Base-by-base conservation (phyloP, 2,329 filamentous ascomycete species). In the Proliferodiscus dingleyae region DNA sequence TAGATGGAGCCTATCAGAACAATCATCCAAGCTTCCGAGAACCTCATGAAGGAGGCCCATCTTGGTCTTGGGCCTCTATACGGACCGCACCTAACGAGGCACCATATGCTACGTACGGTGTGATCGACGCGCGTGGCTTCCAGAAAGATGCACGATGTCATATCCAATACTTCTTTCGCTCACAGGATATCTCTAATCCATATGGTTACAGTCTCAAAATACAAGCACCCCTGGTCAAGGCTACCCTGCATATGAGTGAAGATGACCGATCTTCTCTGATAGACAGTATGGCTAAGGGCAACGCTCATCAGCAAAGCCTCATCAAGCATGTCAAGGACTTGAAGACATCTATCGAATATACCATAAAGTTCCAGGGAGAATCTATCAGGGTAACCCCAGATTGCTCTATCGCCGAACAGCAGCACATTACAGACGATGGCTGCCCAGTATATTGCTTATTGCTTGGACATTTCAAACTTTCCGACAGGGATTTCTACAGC, bases 1-100 rank as follows among this genome's bases (percentile, higher is more conserved):
- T 28, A 5, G 23, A 28, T 2, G 6, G 16, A 24, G n/a, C 22
- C 11, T 40, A 26, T 29, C 5, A 18, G 11, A 40, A 40, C 8
- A 15, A 29, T 19, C n/a, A 40, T 28, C 37, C 22, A n/a, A 28
- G 15, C 19, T 40, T 40, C 19, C 37, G 22, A 28, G 37, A 29
- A 11, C 9, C 37, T 13, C 2, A 40, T 29, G 5, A 19, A 4
- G 18, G 24, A n/a, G 37, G 18, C 16, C 37, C 37, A 10, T 40
- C 37, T 24, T 40, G 37, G 37, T 40, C 37, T 15, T 40, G 37
- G 37, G 37, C 37, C 19, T 40, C 37, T 29, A 29, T 40, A 28
- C 30, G 22, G 37, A 40, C 22, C 24, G 15, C 28, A 18, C 18
- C 11, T 16, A 15, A 40, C 23, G 37, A 40, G 3, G 37, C 26